Conservation (phyloP, 306 rosid genomes). For the Vachellia collinsii region DNA sequence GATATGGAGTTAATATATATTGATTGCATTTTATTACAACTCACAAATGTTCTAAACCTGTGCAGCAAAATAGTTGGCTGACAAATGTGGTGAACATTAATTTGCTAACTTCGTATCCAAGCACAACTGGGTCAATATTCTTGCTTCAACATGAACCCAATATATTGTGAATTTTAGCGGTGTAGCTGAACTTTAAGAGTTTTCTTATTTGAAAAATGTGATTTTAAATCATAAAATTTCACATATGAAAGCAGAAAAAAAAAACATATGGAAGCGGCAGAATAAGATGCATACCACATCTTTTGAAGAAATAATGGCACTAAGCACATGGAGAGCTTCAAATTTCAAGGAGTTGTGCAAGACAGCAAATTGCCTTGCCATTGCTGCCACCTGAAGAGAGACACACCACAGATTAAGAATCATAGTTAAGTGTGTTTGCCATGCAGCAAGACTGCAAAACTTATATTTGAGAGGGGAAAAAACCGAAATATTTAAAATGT, state of each 20-base stretch:
- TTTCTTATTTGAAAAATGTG: constrained; percentile 7
- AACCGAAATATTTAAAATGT: constrained; percentile 2
- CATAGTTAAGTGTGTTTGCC: constrained; percentile 5
- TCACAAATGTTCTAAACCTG: constrained; percentile 10
- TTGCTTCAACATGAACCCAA: constrained; percentile 21
- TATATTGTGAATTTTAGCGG: constrained; percentile 21
- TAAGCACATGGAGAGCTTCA: constrained; percentile 77
- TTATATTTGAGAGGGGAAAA: neutral
- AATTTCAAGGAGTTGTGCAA: constrained; percentile 79
- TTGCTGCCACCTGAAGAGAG: constrained; percentile 56
- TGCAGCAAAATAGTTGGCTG: constrained; percentile 15
- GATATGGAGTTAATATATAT: neutral
- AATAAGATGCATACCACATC: constrained; percentile 55
- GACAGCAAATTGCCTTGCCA: constrained; percentile 77
- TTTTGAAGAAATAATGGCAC: constrained; percentile 62
- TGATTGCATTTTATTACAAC: constrained; percentile 10
- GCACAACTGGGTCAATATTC: constrained; percentile 15
- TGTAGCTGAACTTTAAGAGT: constrained; percentile 22
- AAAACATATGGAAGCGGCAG: constrained; percentile 17
- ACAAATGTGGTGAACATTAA: constrained; percentile 6
- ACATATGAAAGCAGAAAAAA: constrained; percentile 6
- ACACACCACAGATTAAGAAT: constrained; percentile 14
- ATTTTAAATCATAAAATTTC: constrained; percentile 19
- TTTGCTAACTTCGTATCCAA: constrained; percentile 13
- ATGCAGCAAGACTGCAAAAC: constrained; percentile 30